Percentiles rank a stretch among this genome's conserved stretches.
These are phyloP conservation scores for Alloteropsis angusta DNA, from an alignment of 202 grass and related monocot species.

Conservation along the genomic window DNA sequence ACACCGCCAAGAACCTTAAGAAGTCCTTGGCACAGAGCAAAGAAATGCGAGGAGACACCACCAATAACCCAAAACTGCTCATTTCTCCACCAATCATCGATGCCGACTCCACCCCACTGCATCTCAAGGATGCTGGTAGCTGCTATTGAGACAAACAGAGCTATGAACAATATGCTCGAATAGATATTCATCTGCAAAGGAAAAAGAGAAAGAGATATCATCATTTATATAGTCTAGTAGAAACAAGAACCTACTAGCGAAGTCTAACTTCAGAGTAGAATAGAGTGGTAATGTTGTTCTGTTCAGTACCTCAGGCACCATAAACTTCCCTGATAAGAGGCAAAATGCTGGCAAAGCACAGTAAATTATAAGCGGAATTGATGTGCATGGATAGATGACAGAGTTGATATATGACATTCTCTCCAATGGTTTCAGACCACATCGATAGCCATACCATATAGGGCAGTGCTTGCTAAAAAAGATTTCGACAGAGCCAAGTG, in stretches of 20 bases:
- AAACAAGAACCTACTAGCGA: neutral
- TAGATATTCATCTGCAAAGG: conserved; percentile 27
- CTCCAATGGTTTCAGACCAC: conserved; percentile 45
- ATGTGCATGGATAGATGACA: conserved; percentile 50
- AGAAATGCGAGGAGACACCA: conserved; percentile 19
- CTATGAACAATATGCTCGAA: conserved; percentile 29
- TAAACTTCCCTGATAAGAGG: conserved; percentile 55
- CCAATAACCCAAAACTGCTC: conserved; percentile 28
- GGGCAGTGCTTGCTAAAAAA: conserved; percentile 57
- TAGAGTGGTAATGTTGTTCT: neutral
- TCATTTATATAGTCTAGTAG: conserved; percentile 3
- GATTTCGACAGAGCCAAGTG: conserved; percentile 54
- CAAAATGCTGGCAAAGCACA: conserved; percentile 55
- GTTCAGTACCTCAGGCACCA: conserved; percentile 34
- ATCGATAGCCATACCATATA: conserved; percentile 49
- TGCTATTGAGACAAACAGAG: conserved; percentile 30
- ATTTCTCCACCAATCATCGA: conserved; percentile 31
- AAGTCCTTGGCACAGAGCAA: conserved; percentile 17
- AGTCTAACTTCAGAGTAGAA: neutral
- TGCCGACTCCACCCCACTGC: conserved; percentile 21
- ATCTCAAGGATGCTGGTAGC: conserved; percentile 31
- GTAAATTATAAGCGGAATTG: conserved; percentile 49
- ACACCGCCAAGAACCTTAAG: conserved; percentile 30
- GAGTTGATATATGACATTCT: conserved; percentile 54
- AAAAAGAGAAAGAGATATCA: neutral